These are phyloP conservation scores for Trametes cubensis DNA, from an alignment of 768 basidiomycete genomes.

Conservation along the genomic window DNA sequence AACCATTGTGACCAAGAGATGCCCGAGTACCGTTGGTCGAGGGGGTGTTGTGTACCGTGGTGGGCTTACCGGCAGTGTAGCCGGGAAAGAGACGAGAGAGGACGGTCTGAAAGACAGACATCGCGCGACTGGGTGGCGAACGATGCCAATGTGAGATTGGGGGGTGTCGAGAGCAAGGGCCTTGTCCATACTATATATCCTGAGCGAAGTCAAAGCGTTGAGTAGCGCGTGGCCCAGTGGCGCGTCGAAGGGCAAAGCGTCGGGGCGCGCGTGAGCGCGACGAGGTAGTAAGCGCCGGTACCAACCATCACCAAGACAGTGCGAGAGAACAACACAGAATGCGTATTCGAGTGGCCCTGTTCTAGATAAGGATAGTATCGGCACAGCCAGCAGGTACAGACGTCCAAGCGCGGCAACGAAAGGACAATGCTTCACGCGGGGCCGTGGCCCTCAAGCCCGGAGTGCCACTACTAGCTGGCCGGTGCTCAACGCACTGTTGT, in stretches of 20 bases:
- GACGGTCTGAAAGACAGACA: constrained; percentile 4
- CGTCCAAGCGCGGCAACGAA: too few relatives aligned
- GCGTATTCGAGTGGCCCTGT: too few relatives aligned
- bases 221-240: background rate
- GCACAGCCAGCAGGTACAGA: too few relatives aligned
- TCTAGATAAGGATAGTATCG: too few relatives aligned
- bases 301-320: background rate
- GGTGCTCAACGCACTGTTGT: too few relatives aligned
- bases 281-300: background rate
- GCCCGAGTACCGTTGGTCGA: background rate
- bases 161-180: background rate
- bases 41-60: background rate
- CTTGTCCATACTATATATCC: background rate
- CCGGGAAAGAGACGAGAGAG: constrained; percentile 1
- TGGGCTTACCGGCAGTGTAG: background rate
- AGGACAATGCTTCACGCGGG: too few relatives aligned
- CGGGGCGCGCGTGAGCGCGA: constrained; percentile 7
- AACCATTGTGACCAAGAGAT: background rate
- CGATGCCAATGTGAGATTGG: background rate
- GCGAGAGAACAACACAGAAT: too few relatives aligned
- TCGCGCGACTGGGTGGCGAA: background rate
- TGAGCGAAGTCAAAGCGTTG: constrained; percentile 8
- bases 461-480: too few relatives aligned
- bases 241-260: constrained; percentile 2
- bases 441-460: too few relatives aligned